Evolutionary conservation across 106 monocot genomes (phyloP), one percentile per base, ranked within the genome.

Genomic region (Allium sativum): DNA sequence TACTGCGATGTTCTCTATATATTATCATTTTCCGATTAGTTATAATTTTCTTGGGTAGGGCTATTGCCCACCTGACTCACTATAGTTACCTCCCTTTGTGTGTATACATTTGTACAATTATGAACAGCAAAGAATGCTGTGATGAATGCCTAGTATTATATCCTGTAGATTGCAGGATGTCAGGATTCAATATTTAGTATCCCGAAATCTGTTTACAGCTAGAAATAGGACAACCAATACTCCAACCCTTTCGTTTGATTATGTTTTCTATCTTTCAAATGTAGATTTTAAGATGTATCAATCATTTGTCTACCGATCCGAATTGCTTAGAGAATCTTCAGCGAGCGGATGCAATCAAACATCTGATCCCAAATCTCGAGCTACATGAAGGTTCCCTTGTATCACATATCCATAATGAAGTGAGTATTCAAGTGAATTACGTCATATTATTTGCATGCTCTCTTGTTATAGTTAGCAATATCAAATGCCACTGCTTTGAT

Each of bases 291-390:
- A 86, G 75, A 68, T 86, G 86, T 42, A 75, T 86, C 76, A 86
- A 86, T 69, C 65, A 73, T 73, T 60, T 86, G 56, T 86, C 86
- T 11, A 76, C 78, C 10, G 86, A 86, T 52, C 86, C 86, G 56
- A 78, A 86, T 56, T 86, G 81, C 61, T 68, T 86, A 42, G 86
- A 86, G 45, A 78, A 54, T 45, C 81, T 86, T 56, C 86, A 86
- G 59, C 86, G 86, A 42, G 81, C 86, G n/a, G 81, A 81, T 76
- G 72, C 86, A 67, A 86, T 86, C 43, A 86, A 74, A 73, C 70
- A 81, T 78, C 81, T 86, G 73, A 86, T 86, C 54, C 86, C 86
- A 58, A 86, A 86, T 70, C 78, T 86, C 41, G 78, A 86, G 42
- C 69, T 86, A 50, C 78, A 64, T 66, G 86, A 86, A 47, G 81